A percentile compares a stretch with the other conserved stretches of the same genome.
These are phyloP conservation scores for Gossypium schwendimanii DNA, from an alignment of 441 rosid genomes.

Conservation along the genomic window DNA sequence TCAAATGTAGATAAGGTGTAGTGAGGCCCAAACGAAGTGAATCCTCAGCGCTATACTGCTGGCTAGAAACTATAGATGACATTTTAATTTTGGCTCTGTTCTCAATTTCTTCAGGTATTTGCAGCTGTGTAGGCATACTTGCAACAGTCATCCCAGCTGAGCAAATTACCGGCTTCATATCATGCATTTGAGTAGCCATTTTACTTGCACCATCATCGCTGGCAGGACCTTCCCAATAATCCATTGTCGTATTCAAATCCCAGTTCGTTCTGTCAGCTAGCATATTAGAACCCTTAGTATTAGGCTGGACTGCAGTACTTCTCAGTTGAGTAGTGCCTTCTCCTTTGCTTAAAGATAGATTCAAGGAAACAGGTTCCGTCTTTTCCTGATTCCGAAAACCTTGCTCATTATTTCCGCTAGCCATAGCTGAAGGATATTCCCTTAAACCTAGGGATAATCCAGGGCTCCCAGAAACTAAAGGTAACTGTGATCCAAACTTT, in stretches of 20 bases:
- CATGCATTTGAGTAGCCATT: constrained; percentile 21
- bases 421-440: constrained; percentile 18
- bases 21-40: constrained; percentile 56
- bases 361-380: constrained; percentile 32
- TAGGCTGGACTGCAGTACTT: constrained; percentile 20
- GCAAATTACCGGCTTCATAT: constrained; percentile 25
- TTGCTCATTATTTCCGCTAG: constrained; percentile 20
- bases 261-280: constrained; percentile 53
- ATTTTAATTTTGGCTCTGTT: constrained; percentile 15
- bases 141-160: constrained; percentile 16
- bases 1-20: constrained; percentile 26
- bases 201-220: constrained; percentile 26
- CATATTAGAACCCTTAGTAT: constrained; percentile 18
- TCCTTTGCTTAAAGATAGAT: constrained; percentile 45
- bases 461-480: constrained; percentile 19
- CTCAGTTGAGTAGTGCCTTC: constrained; percentile 25
- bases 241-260: constrained; percentile 88
- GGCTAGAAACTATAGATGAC: constrained; percentile 19
- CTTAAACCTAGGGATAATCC: constrained; percentile 31
- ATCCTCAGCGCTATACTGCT: constrained; percentile 27
- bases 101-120: constrained; percentile 20
- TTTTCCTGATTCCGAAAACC: constrained; percentile 23
- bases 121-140: constrained; percentile 20
- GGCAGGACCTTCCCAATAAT: constrained; percentile 58
- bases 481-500: constrained; percentile 15